phyloP scores from a whole-genome alignment of 768 basidiomycete genomes.

The Hericium alpestre region DNA sequence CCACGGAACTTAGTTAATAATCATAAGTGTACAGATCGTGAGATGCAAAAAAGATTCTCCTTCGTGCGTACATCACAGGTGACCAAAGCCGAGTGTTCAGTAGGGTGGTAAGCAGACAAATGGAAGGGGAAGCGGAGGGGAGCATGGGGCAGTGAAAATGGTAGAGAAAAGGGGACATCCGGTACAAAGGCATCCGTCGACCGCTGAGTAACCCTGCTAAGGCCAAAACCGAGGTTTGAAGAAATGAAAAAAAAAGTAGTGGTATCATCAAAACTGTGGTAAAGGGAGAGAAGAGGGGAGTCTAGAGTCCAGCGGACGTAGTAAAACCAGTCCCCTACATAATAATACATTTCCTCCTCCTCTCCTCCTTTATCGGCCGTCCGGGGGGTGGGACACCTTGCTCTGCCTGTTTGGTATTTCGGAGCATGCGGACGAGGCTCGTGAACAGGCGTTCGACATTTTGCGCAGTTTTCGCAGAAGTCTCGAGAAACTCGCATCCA shows the following conservation, averaged over 20 bases:
- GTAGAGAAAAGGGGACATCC: neutral
- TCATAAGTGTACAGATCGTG: slow-evolving; percentile 4
- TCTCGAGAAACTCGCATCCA: slow-evolving; percentile 91
- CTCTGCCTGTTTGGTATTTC: slow-evolving; percentile 50
- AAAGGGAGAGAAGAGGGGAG: slow-evolving; percentile 40
- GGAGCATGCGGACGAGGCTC: slow-evolving; percentile 73
- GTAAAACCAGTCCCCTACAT: slow-evolving; percentile 43
- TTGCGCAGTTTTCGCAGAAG: slow-evolving; percentile 88
- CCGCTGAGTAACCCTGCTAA: slow-evolving; percentile 2
- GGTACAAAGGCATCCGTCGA: slow-evolving; percentile 3
- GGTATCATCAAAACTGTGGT: slow-evolving; percentile 77
- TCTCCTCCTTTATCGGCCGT: slow-evolving; percentile 29
- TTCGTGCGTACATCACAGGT: slow-evolving; percentile 17
- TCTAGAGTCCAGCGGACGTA: slow-evolving; percentile 59
- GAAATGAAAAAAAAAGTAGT: slow-evolving; percentile 18
- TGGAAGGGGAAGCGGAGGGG: slow-evolving; percentile 11
- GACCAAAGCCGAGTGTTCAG: slow-evolving; percentile 16
- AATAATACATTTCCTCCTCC: slow-evolving; percentile 56
- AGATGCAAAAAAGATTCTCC: slow-evolving; percentile 13
- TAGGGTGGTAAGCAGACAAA: slow-evolving; percentile 12
- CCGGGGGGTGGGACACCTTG: slow-evolving; percentile 26
- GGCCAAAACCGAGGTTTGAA: slow-evolving; percentile 18
- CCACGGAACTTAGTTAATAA: slow-evolving; percentile 7
- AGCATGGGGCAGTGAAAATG: slow-evolving; percentile 9
- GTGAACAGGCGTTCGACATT: slow-evolving; percentile 90